Conservation (phyloP, 1,139 yeast genomes). For the Taphrina deformans region DNA sequence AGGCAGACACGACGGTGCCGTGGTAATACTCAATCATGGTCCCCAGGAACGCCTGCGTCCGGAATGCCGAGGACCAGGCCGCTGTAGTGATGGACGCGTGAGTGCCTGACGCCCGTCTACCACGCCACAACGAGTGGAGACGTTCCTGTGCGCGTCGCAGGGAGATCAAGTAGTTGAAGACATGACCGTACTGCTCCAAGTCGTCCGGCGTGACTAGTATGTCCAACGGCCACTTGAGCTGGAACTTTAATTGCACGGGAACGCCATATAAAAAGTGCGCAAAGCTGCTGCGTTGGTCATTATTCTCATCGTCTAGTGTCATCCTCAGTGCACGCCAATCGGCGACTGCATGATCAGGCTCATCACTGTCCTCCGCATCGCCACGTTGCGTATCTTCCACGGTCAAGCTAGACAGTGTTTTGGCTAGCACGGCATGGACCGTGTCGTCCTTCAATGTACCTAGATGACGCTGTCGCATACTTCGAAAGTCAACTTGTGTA, state of each 20-base stretch:
- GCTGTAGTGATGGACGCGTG: neutral
- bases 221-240: slow-evolving; percentile 1
- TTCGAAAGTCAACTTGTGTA: slow-evolving; percentile 1
- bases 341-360: neutral
- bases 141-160: slow-evolving; percentile 1
- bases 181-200: neutral
- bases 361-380: neutral
- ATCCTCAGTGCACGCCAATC: neutral
- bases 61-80: slow-evolving; percentile 10
- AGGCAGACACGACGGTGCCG: neutral
- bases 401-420: neutral
- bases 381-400: neutral
- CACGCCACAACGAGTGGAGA: slow-evolving; percentile 5
- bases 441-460: slow-evolving; percentile 6
- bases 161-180: slow-evolving; percentile 1
- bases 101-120: neutral
- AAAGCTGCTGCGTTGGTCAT: neutral
- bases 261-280: neutral
- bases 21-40: slow-evolving; percentile 7
- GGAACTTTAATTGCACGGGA: neutral
- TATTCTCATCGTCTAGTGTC: neutral
- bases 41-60: neutral
- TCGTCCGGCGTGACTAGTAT: neutral
- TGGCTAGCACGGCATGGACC: slow-evolving; percentile 5
- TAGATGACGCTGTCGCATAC: neutral